Evolutionary conservation across 129 eudicot genomes (phyloP), one percentile per base, ranked within the genome.

Genomic region (Pulicaria dysenterica): DNA sequence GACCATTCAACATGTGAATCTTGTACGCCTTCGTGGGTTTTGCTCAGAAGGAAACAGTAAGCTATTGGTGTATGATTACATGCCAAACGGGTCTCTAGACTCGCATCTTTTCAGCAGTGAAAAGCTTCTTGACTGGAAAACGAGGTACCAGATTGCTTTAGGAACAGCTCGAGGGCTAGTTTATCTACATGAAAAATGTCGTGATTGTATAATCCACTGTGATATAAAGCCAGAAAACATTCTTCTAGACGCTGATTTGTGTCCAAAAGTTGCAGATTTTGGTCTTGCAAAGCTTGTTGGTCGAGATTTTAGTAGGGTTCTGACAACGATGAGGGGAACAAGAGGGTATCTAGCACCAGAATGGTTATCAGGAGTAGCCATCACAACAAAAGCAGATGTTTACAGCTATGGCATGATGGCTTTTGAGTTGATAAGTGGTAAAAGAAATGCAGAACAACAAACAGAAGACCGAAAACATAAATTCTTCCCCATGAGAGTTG

Each of bases 201-300:
- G 89, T 40, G 87, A 88, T 47, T 85, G 95, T 70, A 91, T 88
- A 60, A 91, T 91, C 15, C 97, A 91, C 57, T 91, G 92, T 41
- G 97, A 91, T 66, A 88, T 91, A 53, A 91, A 91, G 74, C 97
- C 97, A 8, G 90, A 85, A 53, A 91, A 91, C 75, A 84, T 88
- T 54, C 88, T 91, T 12, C 55, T 88, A 19, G 89, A 91, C 55
- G 72, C 73, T 0, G 90, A 85, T 10, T 82, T 85, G 10, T 68
- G 69, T 41, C 86, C 97, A 4, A 85, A 85, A 78, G 84, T 88
- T 39, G 88, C 91, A 3, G 92, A 91, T 80, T 91, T 85, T 70
- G 95, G 97, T 41, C 72, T 84, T 24, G 95, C 97, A 14, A 91
- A 91, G 90, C 88, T 91, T 4, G 71, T 88, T 14, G 95, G 95